Evolutionary conservation across 1,284 basidiomycete species (phyloP).

Genomic region (Volvariella surrecta): DNA sequence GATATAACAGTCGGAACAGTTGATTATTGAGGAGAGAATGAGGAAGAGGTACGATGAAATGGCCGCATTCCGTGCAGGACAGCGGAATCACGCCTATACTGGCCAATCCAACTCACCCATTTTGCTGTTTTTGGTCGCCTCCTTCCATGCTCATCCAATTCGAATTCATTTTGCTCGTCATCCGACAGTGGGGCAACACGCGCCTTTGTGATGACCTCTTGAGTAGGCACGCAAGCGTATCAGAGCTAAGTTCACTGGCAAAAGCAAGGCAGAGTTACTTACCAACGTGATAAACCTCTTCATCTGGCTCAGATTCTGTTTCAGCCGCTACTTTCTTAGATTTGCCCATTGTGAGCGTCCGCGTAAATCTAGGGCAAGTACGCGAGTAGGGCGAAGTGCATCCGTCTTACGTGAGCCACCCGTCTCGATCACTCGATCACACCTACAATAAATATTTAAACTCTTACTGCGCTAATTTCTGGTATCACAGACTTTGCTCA

Average conservation of each 20-base stretch:
- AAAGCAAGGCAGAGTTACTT: constrained; percentile 12
- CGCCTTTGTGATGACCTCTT: constrained; percentile 43
- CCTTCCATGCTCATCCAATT: constrained; percentile 22
- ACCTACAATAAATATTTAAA: too few relatives aligned
- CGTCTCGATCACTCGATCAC: too few relatives aligned
- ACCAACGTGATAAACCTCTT: constrained; percentile 46
- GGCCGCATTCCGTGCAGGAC: too few relatives aligned
- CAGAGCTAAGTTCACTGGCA: constrained; percentile 10
- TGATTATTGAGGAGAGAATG: too few relatives aligned
- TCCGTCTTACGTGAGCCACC: too few relatives aligned
- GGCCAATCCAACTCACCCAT: constrained; percentile 23
- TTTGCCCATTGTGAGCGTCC: constrained; percentile 10
- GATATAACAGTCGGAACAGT: constrained; percentile 6
- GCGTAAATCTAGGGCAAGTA: too few relatives aligned
- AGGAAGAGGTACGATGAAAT: too few relatives aligned
- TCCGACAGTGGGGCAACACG: constrained; percentile 13
- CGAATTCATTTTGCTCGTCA: constrained; percentile 21
- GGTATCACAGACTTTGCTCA: too few relatives aligned
- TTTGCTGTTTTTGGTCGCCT: constrained; percentile 7
- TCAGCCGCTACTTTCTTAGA: constrained; percentile 9
- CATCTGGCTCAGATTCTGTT: constrained; percentile 1
- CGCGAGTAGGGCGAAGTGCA: too few relatives aligned
- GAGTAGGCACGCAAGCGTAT: neutral
- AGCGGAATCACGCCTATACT: neutral
- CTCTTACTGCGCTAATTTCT: too few relatives aligned